Evolutionary conservation across 345 rosid genomes (phyloP), one percentile per base, ranked within the genome.

Genomic region (Alliaria petiolata): DNA sequence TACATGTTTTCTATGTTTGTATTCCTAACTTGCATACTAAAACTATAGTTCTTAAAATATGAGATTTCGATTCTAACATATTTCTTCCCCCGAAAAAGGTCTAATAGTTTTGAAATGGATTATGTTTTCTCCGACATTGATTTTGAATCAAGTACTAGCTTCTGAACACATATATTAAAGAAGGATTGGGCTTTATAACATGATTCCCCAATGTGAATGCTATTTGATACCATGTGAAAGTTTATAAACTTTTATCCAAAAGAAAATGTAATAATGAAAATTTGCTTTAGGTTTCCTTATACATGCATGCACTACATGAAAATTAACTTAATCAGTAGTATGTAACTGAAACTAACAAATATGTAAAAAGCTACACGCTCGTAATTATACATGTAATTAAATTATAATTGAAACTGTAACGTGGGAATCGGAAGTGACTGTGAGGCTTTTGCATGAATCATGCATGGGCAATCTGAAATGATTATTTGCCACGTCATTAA

Each of bases 391-490:
- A 20, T 11, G 45, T 36, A 58, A 38, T 58, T n/a, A 50, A 65
- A 65, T 14, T 12, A 12, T 20, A 20, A 20, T 22, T 6, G 55
- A 40, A 66, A 33, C 17, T 66, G 51, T 45, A 57, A 57, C 34
- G 65, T 58, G 58, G 31, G 57, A 69, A 45, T 16, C 0, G 17
- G 17, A 35, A 70, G 40, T 46, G 50, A 70, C 11, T 16, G 38
- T 35, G 38, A 47, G 49, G 47, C 39, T 14, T 51, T 51, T 71
- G 68, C 75, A 71, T 71, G 68, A 60, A 50, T 38, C 47, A 72
- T 72, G 65, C 70, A 72, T 45, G 76, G 70, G 15, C 4, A 19
- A 65, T 25, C 52, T 47, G 15, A 65, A 65, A 65, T 73, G 17
- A 65, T 64, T 47, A 65, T 26, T 17, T 46, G 11, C 55, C 47